Evolutionary conservation across 768 basidiomycete species (phyloP), one percentile per base, ranked within the genome.

Genomic region (Pleurotus tuoliensis): DNA sequence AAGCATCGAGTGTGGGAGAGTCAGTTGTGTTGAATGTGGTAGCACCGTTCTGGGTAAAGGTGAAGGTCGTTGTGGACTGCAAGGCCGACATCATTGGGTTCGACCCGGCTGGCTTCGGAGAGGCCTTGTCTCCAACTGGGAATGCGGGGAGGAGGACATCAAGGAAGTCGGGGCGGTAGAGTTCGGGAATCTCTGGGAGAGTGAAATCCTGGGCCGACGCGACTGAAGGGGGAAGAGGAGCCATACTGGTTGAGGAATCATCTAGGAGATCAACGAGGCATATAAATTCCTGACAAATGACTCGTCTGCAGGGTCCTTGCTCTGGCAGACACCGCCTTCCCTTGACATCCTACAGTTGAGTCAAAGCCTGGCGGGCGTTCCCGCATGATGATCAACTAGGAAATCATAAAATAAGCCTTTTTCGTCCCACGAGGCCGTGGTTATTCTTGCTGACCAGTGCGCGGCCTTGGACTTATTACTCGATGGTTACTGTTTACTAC

Each of bases 81-180:
- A 87, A 71, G 0, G 82, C 83, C 8, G 78, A 75, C 67, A 87
- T 84, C 73, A 87, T 80, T 0, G 78, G 64, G 65, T 83, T 81
- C 3, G 20, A 40, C 7, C 20, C 8, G 18, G 20, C 51, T 20
- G 38, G 7, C 22, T 38, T 15, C 5, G 39, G 15, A 12, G 56
- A 56, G 4, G 69, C 22, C 15, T 57, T 50, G 3, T 49, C 48
- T 12, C 47, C 5, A 15, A n/a, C 37, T 5, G 54, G 13, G 15
- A 11, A 12, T 30, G 8, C 47, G 27, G 84, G 83, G n/a, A 87
- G 59, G 18, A 88, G 76, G 41, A 73, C 62, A 64, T 87, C 77
- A 51, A 87, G 77, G 60, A 81, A 86, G 61, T 79, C 74, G 30
- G 78, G 69, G 53, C 83, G 67, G 56, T 75, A 81, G 27, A 88